phyloP scores from a whole-genome alignment of 257 asterid genomes.

The Gentiana macrophylla region DNA sequence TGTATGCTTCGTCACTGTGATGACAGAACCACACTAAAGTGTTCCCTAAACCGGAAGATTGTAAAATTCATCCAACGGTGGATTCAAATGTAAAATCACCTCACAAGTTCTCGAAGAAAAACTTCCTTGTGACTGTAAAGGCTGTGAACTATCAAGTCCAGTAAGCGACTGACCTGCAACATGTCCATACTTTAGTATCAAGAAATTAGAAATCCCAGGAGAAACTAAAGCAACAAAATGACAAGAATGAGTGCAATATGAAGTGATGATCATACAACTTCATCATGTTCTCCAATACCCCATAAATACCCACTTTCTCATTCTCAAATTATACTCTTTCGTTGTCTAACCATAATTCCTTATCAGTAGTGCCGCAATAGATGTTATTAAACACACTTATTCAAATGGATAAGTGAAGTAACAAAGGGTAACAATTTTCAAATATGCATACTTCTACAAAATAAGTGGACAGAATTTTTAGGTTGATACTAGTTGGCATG shows the following conservation, averaged over 20 bases:
- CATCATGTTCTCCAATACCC: neutral
- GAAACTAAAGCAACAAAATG: neutral
- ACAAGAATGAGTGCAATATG: neutral
- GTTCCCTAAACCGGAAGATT: neutral
- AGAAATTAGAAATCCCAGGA: neutral
- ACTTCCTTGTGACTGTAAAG: slow-evolving; percentile 99
- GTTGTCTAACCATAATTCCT: neutral
- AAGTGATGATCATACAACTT: neutral
- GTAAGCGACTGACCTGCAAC: slow-evolving; percentile 80
- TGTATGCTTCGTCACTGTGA: neutral
- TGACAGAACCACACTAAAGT: neutral
- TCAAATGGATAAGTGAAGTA: too few species aligned
- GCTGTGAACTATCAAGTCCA: slow-evolving; percentile 96
- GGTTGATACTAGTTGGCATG: too few species aligned
- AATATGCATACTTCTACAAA: too few species aligned
- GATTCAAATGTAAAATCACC: slow-evolving; percentile 30
- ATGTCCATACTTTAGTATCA: neutral
- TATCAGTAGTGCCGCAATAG: neutral
- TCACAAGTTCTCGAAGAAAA: slow-evolving; percentile 95
- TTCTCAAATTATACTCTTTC: neutral
- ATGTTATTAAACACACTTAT: too few species aligned
- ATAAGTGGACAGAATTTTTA: too few species aligned
- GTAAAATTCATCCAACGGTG: neutral
- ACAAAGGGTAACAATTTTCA: too few species aligned
- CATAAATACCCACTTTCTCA: neutral